Percentiles rank a stretch among this genome's conserved stretches.
Evolutionary conservation across 2,329 filamentous ascomycete species (phyloP).

Genomic region (Diplodia mutila): DNA sequence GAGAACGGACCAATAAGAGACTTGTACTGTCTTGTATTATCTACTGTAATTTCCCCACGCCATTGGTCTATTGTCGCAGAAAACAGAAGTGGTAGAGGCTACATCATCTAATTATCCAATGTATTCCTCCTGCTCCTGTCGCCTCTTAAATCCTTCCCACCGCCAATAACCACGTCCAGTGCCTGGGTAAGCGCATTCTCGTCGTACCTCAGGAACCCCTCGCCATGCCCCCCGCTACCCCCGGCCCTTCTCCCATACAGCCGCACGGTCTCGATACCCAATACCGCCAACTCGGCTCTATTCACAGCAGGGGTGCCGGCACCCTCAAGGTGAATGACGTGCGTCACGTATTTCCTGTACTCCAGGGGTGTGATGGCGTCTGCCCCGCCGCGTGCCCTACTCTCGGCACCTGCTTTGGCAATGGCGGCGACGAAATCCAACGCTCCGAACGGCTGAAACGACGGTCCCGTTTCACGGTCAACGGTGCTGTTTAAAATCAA

Average conservation of each 20-base stretch:
- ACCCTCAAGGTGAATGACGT: conserved; percentile 79
- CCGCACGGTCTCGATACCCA: conserved; percentile 78
- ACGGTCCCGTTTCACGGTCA: conserved; percentile 85
- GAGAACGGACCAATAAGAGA: not conserved
- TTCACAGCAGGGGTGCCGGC: conserved; percentile 72
- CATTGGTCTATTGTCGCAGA: not conserved
- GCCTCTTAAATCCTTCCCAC: conserved; percentile 60
- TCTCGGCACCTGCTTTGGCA: conserved; percentile 58
- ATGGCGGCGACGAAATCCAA: conserved; percentile 83
- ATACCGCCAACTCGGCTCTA: conserved; percentile 58
- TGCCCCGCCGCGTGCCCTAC: conserved; percentile 37
- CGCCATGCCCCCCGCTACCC: conserved; percentile 38
- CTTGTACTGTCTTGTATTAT: not conserved
- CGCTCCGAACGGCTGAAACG: conserved; percentile 66
- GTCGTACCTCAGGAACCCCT: conserved; percentile 70
- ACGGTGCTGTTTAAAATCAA: conserved; percentile 81
- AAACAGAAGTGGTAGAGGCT: not conserved
- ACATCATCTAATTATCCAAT: conserved; percentile 29
- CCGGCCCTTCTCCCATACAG: conserved; percentile 72
- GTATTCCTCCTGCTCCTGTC: conserved; percentile 64
- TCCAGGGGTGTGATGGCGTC: conserved; percentile 39
- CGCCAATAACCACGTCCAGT: conserved; percentile 72
- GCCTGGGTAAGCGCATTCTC: conserved; percentile 73
- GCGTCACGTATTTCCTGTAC: conserved; percentile 74
- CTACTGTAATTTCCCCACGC: not conserved